These are phyloP conservation scores for Colletotrichum liaoningense DNA, from an alignment of 2,329 filamentous ascomycete genomes.

Conservation along the genomic window DNA sequence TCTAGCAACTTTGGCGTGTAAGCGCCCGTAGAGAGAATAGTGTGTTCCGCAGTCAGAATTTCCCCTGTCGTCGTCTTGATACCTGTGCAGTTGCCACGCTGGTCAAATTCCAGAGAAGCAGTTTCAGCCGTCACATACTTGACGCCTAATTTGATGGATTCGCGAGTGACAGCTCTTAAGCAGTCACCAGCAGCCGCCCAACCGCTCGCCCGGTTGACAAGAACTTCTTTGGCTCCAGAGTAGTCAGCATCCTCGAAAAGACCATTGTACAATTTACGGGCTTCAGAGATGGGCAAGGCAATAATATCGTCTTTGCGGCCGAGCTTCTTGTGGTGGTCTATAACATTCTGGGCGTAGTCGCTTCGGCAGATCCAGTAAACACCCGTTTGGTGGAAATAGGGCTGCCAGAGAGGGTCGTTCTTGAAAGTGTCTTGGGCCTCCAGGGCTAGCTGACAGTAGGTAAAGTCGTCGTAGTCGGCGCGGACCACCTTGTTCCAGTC, in stretches of 20 bases:
- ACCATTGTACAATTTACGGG: conserved; percentile 64
- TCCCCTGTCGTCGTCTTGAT: conserved; percentile 59
- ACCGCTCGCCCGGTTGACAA: conserved; percentile 71
- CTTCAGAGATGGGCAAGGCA: conserved; percentile 57
- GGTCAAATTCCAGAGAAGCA: conserved; percentile 54
- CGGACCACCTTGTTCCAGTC: conserved; percentile 81
- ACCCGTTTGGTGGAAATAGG: conserved; percentile 69
- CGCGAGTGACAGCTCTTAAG: conserved; percentile 64
- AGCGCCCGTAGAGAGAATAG: conserved; percentile 67
- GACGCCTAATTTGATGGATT: conserved; percentile 65
- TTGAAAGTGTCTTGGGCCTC: conserved; percentile 74
- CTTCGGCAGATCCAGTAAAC: conserved; percentile 67
- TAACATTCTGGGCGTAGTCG: conserved; percentile 62
- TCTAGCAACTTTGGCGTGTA: conserved; percentile 68
- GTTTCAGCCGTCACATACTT: conserved; percentile 68
- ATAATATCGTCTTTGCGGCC: conserved; percentile 53
- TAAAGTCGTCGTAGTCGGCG: conserved; percentile 73
- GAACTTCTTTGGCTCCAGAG: conserved; percentile 66
- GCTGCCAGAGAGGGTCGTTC: conserved; percentile 65
- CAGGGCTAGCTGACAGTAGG: conserved; percentile 73
- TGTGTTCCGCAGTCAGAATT: conserved; percentile 58
- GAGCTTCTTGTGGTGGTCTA: conserved; percentile 62
- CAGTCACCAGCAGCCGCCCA: conserved; percentile 73
- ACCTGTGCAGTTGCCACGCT: conserved; percentile 57
- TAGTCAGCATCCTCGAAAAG: conserved; percentile 72